Evolutionary conservation across 352 stramenopile genomes (phyloP).

Genomic region (Thraustochytrium striatum): DNA sequence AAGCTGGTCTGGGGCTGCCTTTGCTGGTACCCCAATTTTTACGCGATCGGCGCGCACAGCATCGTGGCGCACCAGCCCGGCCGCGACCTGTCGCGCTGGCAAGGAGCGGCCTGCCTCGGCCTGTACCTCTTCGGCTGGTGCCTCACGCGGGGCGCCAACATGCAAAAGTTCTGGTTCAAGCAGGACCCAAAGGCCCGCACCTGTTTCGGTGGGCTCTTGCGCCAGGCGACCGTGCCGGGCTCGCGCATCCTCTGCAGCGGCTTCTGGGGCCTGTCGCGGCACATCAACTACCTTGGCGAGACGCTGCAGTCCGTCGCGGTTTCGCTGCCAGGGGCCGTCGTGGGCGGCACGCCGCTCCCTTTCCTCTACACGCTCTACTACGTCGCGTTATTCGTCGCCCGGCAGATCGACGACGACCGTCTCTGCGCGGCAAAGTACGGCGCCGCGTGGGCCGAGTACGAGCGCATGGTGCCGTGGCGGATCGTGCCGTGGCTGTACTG

Average conservation of each 20-base stretch:
- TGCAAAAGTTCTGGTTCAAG: constrained; percentile 50
- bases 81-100: neutral
- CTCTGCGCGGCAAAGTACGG: constrained; percentile 49
- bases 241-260: constrained; percentile 32
- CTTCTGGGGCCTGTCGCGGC: constrained; percentile 48
- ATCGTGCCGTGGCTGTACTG: constrained; percentile 47
- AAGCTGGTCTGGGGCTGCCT: constrained; percentile 49
- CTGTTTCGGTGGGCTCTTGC: constrained; percentile 2
- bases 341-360: constrained; percentile 20
- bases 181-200: constrained; percentile 10
- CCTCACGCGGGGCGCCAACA: constrained; percentile 48
- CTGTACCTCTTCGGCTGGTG: constrained; percentile 44
- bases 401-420: constrained; percentile 49
- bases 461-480: constrained; percentile 5
- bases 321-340: constrained; percentile 18
- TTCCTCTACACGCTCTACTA: constrained; percentile 52
- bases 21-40: constrained; percentile 49
- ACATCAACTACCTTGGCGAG: constrained; percentile 51
- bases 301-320: constrained; percentile 46
- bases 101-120: neutral
- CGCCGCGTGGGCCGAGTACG: constrained; percentile 38
- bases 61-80: neutral
- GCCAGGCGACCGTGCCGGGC: neutral
- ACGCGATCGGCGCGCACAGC: neutral
- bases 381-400: constrained; percentile 47